These are phyloP conservation scores for Exophiala phaeomuriformis DNA, from an alignment of 2,329 filamentous ascomycete species.

Conservation along the genomic window DNA sequence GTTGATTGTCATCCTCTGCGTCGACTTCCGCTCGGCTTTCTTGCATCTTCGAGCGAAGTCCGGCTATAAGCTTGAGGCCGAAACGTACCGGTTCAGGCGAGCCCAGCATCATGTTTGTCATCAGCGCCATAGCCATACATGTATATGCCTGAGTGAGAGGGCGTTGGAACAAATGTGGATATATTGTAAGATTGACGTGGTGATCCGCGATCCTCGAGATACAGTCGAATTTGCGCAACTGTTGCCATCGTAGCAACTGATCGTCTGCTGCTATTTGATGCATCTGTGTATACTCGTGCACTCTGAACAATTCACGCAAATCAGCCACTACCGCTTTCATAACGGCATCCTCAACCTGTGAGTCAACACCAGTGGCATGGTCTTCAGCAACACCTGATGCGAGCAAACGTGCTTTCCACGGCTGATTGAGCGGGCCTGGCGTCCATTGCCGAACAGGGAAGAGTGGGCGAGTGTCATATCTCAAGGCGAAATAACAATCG, in stretches of 20 bases:
- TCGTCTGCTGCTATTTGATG: constrained; percentile 22
- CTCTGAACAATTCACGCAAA: constrained; percentile 23
- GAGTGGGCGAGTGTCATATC: constrained; percentile 24
- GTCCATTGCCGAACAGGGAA: constrained; percentile 24
- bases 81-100: constrained; percentile 25
- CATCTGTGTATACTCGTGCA: constrained; percentile 15
- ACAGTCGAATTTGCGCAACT: constrained; percentile 24
- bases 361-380: constrained; percentile 20
- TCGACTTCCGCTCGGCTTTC: constrained; percentile 5
- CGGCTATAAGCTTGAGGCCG: constrained; percentile 19
- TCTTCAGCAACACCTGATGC: constrained; percentile 23
- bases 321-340: constrained; percentile 21
- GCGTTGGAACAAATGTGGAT: constrained; percentile 21
- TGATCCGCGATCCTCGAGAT: constrained; percentile 24
- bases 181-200: constrained; percentile 21
- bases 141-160: constrained; percentile 20
- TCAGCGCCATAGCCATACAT: constrained; percentile 18
- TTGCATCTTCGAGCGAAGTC: constrained; percentile 15
- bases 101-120: constrained; percentile 22
- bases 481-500: constrained; percentile 26
- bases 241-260: constrained; percentile 23
- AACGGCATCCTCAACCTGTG: constrained; percentile 20
- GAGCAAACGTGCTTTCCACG: constrained; percentile 24
- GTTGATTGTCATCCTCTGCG: constrained; percentile 3
- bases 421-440: constrained; percentile 24